phyloP scores from a whole-genome alignment of 2,329 filamentous ascomycete genomes.

The Alternaria dauci region DNA sequence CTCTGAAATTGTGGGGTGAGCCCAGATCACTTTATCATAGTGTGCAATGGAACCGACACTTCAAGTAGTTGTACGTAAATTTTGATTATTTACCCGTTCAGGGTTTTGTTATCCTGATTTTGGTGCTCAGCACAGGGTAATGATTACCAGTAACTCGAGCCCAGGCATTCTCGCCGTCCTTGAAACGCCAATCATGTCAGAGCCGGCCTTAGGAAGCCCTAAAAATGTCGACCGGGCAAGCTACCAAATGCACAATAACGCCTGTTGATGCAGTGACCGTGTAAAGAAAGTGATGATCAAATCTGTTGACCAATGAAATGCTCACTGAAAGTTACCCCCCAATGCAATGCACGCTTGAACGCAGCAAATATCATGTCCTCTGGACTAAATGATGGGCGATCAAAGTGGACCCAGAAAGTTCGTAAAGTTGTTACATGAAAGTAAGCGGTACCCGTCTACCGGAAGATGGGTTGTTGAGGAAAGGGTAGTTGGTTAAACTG shows the following conservation, averaged over 20 bases:
- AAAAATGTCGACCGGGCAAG: neutral
- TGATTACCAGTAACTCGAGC: neutral
- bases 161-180: neutral
- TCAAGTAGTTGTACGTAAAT: neutral
- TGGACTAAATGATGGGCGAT: conserved; percentile 10
- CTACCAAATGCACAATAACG: conserved; percentile 24
- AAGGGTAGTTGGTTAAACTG: conserved; percentile 51
- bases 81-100: neutral
- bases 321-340: conserved; percentile 28
- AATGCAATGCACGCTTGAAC: conserved; percentile 51
- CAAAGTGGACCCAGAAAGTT: neutral
- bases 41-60: neutral
- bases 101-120: neutral
- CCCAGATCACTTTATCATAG: neutral
- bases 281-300: conserved; percentile 18
- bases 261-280: conserved; percentile 31
- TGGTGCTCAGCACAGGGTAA: neutral
- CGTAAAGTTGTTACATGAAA: conserved; percentile 21
- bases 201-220: neutral
- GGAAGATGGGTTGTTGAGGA: conserved; percentile 49
- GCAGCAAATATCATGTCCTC: conserved; percentile 35
- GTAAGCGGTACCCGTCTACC: conserved; percentile 27
- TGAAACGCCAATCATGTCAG: conserved; percentile 5
- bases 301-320: conserved; percentile 25
- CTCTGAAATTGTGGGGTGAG: neutral